These are phyloP conservation scores for Boletus edulis DNA, from an alignment of 768 basidiomycete genomes.

Conservation along the genomic window DNA sequence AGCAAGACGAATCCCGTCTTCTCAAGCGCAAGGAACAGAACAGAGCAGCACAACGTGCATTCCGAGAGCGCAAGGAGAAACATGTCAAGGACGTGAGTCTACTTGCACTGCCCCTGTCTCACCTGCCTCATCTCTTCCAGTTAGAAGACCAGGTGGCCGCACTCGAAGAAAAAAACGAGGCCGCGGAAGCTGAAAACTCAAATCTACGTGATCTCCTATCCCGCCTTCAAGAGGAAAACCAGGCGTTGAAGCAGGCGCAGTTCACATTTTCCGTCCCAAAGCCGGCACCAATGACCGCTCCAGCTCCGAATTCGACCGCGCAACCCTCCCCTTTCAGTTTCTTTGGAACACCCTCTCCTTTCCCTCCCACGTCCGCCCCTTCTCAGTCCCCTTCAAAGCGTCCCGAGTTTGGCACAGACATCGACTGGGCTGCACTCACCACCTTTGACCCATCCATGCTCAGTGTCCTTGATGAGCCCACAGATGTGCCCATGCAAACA, in stretches of 20 bases:
- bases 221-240: constrained; percentile 85
- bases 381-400: constrained; percentile 31
- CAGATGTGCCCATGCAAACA: constrained; percentile 56
- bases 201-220: constrained; percentile 84
- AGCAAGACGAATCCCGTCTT: constrained; percentile 68
- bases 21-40: constrained; percentile 97
- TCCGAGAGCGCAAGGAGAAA: constrained; percentile 95
- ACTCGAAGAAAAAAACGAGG: constrained; percentile 80
- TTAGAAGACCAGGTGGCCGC: constrained; percentile 89
- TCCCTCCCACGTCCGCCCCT: constrained; percentile 26
- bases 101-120: constrained; percentile 4
- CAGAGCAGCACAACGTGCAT: constrained; percentile 93
- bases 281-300: constrained; percentile 22
- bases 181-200: constrained; percentile 74
- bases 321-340: constrained; percentile 26
- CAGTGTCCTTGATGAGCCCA: constrained; percentile 61
- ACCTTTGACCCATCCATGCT: constrained; percentile 70
- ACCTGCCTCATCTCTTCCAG: constrained; percentile 36
- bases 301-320: constrained; percentile 18
- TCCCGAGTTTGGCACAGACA: constrained; percentile 23
- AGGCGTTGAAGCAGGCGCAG: constrained; percentile 71
- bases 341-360: constrained; percentile 23
- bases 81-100: constrained; percentile 90
- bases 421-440: constrained; percentile 65
- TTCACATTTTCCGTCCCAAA: constrained; percentile 85